phyloP scores from a whole-genome alignment of 495 filamentous ascomycete species.

The Aspergillus cavernicola region DNA sequence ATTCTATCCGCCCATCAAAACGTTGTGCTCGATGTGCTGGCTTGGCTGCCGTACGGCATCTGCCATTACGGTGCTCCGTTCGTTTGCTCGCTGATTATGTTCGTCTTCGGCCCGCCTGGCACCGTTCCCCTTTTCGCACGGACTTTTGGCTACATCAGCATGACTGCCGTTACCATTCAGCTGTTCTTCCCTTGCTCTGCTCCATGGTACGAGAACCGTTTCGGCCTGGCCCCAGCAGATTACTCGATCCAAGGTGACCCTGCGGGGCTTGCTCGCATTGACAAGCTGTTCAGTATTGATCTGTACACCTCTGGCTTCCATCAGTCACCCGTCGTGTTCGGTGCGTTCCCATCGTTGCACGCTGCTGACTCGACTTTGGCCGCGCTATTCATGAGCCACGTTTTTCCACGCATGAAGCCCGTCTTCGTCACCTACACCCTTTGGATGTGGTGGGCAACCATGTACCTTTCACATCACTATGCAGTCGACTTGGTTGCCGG shows the following conservation, averaged over 20 bases:
- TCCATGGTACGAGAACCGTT: slow-evolving; percentile 91
- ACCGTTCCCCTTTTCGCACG: slow-evolving; percentile 79
- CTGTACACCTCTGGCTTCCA: slow-evolving; percentile 88
- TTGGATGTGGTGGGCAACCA: slow-evolving; percentile 98
- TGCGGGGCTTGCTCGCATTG: slow-evolving; percentile 83
- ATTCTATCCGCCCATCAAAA: slow-evolving; percentile 86
- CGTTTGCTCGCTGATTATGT: slow-evolving; percentile 70
- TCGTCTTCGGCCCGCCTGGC: slow-evolving; percentile 82
- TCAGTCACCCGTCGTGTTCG: slow-evolving; percentile 86
- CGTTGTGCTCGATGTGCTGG: slow-evolving; percentile 75
- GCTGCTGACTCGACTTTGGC: slow-evolving; percentile 81
- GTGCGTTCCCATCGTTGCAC: slow-evolving; percentile 89
- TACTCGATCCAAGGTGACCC: slow-evolving; percentile 86
- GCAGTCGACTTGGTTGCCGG: slow-evolving; percentile 89
- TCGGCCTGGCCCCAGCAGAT: slow-evolving; percentile 84
- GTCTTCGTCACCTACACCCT: slow-evolving; percentile 76
- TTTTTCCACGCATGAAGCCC: slow-evolving; percentile 74
- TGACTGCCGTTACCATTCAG: slow-evolving; percentile 80
- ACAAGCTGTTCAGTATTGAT: slow-evolving; percentile 81
- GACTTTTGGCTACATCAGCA: slow-evolving; percentile 88
- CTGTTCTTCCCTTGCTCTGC: slow-evolving; percentile 88
- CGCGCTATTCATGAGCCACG: slow-evolving; percentile 86
- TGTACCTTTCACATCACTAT: slow-evolving; percentile 96
- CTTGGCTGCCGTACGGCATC: slow-evolving; percentile 90
- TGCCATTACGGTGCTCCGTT: slow-evolving; percentile 81